Conservation (phyloP, 371 early-diverging fungal genomes). For the Mucor irregularis region DNA sequence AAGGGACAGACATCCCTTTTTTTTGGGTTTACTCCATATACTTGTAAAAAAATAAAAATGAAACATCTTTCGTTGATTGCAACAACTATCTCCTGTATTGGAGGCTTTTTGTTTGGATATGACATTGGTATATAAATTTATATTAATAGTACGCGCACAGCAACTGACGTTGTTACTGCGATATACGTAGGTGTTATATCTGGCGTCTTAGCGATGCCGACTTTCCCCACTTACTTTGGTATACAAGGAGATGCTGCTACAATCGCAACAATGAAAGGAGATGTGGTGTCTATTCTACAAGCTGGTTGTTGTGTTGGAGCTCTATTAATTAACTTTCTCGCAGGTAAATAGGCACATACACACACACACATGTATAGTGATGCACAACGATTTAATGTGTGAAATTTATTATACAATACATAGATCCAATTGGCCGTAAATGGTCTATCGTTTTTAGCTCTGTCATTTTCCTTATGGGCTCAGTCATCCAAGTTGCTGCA, state of each 20-base stretch:
- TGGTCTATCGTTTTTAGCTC: conserved; percentile 36
- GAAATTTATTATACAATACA: not conserved
- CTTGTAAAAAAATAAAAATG: conserved; percentile 18
- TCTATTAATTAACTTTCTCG: conserved; percentile 38
- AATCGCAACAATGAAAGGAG: conserved; percentile 38
- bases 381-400: not conserved
- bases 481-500: conserved; percentile 42
- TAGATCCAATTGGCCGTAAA: conserved; percentile 45
- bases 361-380: too few relatives aligned
- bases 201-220: conserved; percentile 49
- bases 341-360: too few relatives aligned
- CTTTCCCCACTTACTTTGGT: conserved; percentile 41
- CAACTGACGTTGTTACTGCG: not conserved
- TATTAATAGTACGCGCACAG: not conserved
- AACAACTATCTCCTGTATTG: conserved; percentile 43
- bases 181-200: conserved; percentile 25
- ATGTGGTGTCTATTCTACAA: conserved; percentile 43
- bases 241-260: conserved; percentile 23
- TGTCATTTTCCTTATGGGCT: conserved; percentile 35
- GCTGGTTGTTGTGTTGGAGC: conserved; percentile 49
- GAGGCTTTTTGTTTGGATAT: conserved; percentile 53
- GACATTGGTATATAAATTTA: conserved; percentile 34
- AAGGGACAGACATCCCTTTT: not conserved
- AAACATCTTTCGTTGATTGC: conserved; percentile 41
- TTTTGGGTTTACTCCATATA: not conserved